Evolutionary conservation across 1,139 yeast genomes (phyloP), one percentile per base, ranked within the genome.

Genomic region (Diutina scorzettiae): DNA sequence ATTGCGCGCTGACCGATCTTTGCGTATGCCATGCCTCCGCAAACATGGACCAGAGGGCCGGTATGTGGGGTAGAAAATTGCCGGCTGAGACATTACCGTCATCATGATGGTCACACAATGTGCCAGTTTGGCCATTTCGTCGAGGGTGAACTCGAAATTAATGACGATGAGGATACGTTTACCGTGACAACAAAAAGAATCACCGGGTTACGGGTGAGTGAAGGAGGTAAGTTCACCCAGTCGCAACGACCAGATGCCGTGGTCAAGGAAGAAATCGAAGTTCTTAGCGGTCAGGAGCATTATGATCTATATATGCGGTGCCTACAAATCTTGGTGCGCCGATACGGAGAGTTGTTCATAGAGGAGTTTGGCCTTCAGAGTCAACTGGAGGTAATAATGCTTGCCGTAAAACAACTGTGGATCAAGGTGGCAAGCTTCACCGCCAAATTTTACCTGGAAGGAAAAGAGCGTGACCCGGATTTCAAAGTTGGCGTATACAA

Each of bases 21-120:
- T 46, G 39, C 34, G 28, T 42, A 42, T 28, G 45, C 32, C 41
- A 27, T 43, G 37, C 45, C 51, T 27, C 66, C 61, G 45, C 33
- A 29, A 17, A 51, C 56, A 24, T 78, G 80, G 79, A 66, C 68
- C 41, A 64, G 75, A 50, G 97, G 97, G 2, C 81, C 85, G 5
- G 62, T 80, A 11, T 91, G 98, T 67, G 96, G 96, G 2, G 78
- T 79, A 3, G 89, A 82, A 49, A 89, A 91, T 64, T 91, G 98
- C 61, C 76, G 82, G 4, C 83, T 96, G 1, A 63, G 78, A 41
- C 70, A 80, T 42, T 91, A 85, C 75, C 69, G 81, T 42, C 60
- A 73, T 29, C 64, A 76, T 8, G 86, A 83, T 53, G 97, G 97
- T 21, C 75, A 75, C 44, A 71, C 78, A 45, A 79, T 86, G 19